A percentile compares a stretch with the other conserved stretches of the same genome.
Conservation (phyloP, 176 grass and related monocot genomes). For the Musa acuminata region DNA sequence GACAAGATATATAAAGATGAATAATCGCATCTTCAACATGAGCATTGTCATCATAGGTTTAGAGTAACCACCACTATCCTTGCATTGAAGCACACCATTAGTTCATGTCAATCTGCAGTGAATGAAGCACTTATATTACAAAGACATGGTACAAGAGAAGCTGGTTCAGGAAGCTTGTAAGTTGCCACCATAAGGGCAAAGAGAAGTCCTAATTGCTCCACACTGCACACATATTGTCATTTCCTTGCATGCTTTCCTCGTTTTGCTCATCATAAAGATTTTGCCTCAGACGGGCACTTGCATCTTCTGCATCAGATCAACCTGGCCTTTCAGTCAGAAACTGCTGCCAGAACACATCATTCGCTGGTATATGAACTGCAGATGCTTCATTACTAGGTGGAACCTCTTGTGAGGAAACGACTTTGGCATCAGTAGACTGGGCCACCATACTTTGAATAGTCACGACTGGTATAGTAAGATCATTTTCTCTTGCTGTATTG, state of each 20-base stretch:
- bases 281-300: not conserved
- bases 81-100: not conserved
- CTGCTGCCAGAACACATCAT: conserved; percentile 15
- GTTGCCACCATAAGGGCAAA: no score
- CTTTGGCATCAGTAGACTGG: conserved; percentile 4
- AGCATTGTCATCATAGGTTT: no score
- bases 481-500: not conserved
- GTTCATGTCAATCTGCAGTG: not conserved
- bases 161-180: not conserved
- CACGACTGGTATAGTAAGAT: conserved; percentile 11
- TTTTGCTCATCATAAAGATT: not conserved
- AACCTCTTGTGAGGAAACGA: not conserved
- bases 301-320: not conserved
- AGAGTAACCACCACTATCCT: no score
- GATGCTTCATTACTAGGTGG: conserved; percentile 25
- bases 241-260: not conserved
- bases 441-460: conserved; percentile 15
- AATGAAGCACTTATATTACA: not conserved
- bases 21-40: no score
- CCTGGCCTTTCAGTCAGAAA: conserved; percentile 13
- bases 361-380: not conserved
- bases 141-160: not conserved
- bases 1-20: no score
- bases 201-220: not conserved
- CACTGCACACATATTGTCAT: not conserved